Base-by-base conservation (phyloP, 2,329 filamentous ascomycete species). In the Westerdykella sp. region DNA sequence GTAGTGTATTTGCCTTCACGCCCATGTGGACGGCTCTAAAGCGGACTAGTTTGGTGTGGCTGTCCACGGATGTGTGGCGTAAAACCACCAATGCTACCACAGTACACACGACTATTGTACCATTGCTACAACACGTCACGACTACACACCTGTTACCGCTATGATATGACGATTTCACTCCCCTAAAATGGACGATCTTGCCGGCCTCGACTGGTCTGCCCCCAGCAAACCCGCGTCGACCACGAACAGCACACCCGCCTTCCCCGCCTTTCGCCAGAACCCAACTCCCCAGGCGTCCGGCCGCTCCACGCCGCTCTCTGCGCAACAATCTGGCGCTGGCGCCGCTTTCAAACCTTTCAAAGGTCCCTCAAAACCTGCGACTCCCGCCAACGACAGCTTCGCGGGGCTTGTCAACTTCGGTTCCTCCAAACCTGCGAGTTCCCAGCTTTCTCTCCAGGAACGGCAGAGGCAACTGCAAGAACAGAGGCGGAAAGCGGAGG, bases 401-500 rank as follows among this genome's bases (percentile, higher is more conserved):
- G 85, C 86, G 58, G 85, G 82, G 56, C 72, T 93, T 40, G 74
- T 89, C 48, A 81, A 76, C 53, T 81, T 84, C 56, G 78, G 78
- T 40, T 57, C 50, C 38, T 67, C 76, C 23, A 70, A 76, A 40
- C 83, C 82, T 63, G 52, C 69, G 42, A 78, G 76, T 23, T 84
- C 81, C 65, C 93, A 85, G 50, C 73, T 96, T 13, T 80, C 80
- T 2, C 70, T 85, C 7, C 70, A 78, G 43, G 80, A 84, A 57
- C 76, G 80, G 41, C 81, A 85, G 63, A 77, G 72, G 57, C 84
- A 80, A 48, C 69, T 95, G 52, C 79, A 85, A 51, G 87, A 95
- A 66, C 83, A 88, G 57, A 86, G 87, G 66, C 78, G 80, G 49
- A 79, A 78, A 46, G 86, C 91, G 63, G 85, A 89, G 47, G 84